A percentile compares a stretch with the other conserved stretches of the same genome.
These are phyloP conservation scores for Mucuna pruriens DNA, from an alignment of 306 rosid species.

Conservation along the genomic window DNA sequence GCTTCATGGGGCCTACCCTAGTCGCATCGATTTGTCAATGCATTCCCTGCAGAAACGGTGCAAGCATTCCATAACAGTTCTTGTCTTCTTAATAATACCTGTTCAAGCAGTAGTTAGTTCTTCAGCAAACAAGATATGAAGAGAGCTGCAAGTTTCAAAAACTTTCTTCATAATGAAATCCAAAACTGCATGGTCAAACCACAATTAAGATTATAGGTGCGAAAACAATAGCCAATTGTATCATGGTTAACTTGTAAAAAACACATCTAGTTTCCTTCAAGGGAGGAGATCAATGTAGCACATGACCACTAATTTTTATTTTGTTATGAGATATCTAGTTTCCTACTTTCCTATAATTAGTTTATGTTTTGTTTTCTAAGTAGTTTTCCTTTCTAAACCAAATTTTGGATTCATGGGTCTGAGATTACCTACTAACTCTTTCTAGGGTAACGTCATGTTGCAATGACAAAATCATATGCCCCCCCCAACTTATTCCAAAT, in stretches of 20 bases:
- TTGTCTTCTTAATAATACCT: slow-evolving; percentile 93
- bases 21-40: slow-evolving; percentile 96
- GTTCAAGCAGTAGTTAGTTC: slow-evolving; percentile 38
- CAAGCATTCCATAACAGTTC: slow-evolving; percentile 98
- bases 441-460: no score
- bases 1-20: slow-evolving; percentile 65
- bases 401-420: no score
- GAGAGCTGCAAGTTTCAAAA: slow-evolving; percentile 28
- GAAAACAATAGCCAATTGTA: not conserved
- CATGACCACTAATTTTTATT: no score
- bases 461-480: no score
- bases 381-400: no score
- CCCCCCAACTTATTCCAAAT: no score
- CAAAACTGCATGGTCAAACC: slow-evolving; percentile 22
- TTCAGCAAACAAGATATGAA: slow-evolving; percentile 20
- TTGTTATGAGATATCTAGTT: no score
- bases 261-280: not conserved
- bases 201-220: slow-evolving; percentile 1
- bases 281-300: no score
- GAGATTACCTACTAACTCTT: no score
- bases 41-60: slow-evolving; percentile 99
- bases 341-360: no score
- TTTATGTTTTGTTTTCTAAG: no score
- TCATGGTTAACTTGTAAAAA: slow-evolving; percentile 22
- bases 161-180: not conserved